Percentiles rank a stretch among this genome's conserved stretches.
phyloP scores from a whole-genome alignment of 2,329 filamentous ascomycete species.

The Colletotrichum abscissum region DNA sequence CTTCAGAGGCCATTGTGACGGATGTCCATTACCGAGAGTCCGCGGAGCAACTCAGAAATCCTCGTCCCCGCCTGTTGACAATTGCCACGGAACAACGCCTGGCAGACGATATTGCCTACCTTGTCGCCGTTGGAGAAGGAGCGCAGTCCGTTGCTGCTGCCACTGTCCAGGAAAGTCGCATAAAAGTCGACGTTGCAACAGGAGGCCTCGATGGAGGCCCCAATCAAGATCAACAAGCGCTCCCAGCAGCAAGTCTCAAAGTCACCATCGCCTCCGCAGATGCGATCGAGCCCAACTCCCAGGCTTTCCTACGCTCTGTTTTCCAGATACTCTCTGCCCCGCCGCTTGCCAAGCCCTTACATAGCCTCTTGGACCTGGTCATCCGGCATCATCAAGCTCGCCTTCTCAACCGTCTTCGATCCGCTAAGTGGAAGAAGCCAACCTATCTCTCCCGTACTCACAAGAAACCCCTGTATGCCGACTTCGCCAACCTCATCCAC shows the following conservation, averaged over 20 bases:
- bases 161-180: conserved; percentile 29
- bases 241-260: background rate
- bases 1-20: background rate
- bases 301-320: conserved; percentile 28
- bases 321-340: conserved; percentile 12
- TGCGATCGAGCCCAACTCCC: conserved; percentile 30
- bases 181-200: background rate
- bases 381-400: conserved; percentile 32
- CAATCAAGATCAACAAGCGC: background rate
- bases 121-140: conserved; percentile 34
- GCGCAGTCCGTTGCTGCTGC: conserved; percentile 36
- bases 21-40: background rate
- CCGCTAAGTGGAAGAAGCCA: conserved; percentile 34
- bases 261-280: conserved; percentile 33
- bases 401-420: conserved; percentile 36
- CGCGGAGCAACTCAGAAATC: background rate
- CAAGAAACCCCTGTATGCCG: conserved; percentile 35
- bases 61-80: conserved; percentile 9
- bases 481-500: conserved; percentile 31
- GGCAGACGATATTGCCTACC: conserved; percentile 32
- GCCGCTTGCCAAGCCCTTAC: conserved; percentile 13
- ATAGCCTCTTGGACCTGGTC: conserved; percentile 14
- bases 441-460: conserved; percentile 34
- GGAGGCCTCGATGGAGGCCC: background rate
- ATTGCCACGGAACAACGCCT: conserved; percentile 30